These are phyloP conservation scores for Aaosphaeria pasadenensis DNA, from an alignment of 2,329 filamentous ascomycete species.

Conservation along the genomic window DNA sequence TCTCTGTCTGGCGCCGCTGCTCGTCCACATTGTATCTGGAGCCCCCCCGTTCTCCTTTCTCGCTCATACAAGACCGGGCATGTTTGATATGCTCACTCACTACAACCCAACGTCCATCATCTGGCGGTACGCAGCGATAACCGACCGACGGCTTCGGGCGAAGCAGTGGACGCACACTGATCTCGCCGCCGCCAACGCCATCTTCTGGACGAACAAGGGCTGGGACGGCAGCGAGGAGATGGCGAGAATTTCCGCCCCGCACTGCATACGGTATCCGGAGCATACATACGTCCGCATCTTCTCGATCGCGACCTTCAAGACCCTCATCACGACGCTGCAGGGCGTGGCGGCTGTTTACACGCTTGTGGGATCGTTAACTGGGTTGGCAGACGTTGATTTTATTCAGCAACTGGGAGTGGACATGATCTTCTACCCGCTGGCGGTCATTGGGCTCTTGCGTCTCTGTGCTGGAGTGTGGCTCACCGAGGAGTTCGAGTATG, in stretches of 20 bases:
- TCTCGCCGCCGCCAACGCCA: slow-evolving; percentile 31
- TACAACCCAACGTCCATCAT: slow-evolving; percentile 39
- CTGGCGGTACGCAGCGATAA: slow-evolving; percentile 37
- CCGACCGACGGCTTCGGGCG: slow-evolving; percentile 31
- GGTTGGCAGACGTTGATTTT: background rate
- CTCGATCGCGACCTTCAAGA: slow-evolving; percentile 12
- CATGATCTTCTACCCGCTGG: slow-evolving; percentile 9
- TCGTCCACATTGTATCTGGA: slow-evolving; percentile 29
- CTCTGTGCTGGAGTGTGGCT: slow-evolving; percentile 12
- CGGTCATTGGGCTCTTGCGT: slow-evolving; percentile 10
- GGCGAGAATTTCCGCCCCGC: slow-evolving; percentile 1
- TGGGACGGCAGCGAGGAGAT: slow-evolving; percentile 35
- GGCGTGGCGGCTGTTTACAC: slow-evolving; percentile 10
- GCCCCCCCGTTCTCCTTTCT: slow-evolving; percentile 19
- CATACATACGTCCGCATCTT: slow-evolving; percentile 3
- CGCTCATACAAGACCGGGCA: slow-evolving; percentile 12
- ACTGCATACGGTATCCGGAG: background rate
- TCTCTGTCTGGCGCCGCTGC: slow-evolving; percentile 29
- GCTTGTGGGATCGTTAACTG: background rate
- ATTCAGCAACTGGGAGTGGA: background rate
- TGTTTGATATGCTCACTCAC: slow-evolving; percentile 26
- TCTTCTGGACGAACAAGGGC: slow-evolving; percentile 33
- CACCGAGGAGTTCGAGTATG: slow-evolving; percentile 11
- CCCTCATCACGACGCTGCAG: slow-evolving; percentile 12
- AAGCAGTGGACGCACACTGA: slow-evolving; percentile 21